These are phyloP conservation scores for Parmelia sp. DNA, from an alignment of 495 filamentous ascomycete species.

Conservation along the genomic window DNA sequence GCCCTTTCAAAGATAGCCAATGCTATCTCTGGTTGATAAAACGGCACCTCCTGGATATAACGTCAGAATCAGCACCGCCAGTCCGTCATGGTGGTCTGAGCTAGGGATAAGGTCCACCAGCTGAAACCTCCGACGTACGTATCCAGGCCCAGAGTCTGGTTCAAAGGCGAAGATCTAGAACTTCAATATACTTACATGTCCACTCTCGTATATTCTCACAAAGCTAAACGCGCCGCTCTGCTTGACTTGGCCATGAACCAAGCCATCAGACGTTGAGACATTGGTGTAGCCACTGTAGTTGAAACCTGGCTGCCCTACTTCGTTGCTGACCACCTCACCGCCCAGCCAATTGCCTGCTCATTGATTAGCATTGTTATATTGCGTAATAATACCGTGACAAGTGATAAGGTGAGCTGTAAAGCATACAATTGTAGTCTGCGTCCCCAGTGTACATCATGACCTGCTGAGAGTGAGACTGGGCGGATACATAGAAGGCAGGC, in stretches of 20 bases:
- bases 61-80: not conserved
- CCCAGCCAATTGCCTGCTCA: conserved; percentile 22
- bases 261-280: conserved; percentile 40
- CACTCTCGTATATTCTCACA: conserved; percentile 52
- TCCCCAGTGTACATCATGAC: conserved; percentile 63
- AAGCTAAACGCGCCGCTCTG: conserved; percentile 57
- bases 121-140: not conserved
- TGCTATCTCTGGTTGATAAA: conserved; percentile 52
- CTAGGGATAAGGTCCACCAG: not conserved
- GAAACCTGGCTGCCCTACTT: conserved; percentile 37
- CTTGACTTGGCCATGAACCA: conserved; percentile 48
- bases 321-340: conserved; percentile 30
- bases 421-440: conserved; percentile 54
- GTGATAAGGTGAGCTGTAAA: not conserved
- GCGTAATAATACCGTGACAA: not conserved
- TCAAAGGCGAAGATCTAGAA: not conserved
- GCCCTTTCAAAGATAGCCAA: conserved; percentile 51
- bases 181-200: conserved; percentile 33
- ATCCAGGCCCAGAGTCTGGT: not conserved
- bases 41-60: conserved; percentile 43
- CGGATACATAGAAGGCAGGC: not conserved
- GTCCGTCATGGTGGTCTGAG: not conserved
- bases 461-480: not conserved
- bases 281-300: conserved; percentile 45
- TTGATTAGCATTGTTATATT: conserved; percentile 5